Evolutionary conservation across 2,329 filamentous ascomycete genomes (phyloP), one percentile per base, ranked within the genome.

Genomic region (Aspergillus japonicus): DNA sequence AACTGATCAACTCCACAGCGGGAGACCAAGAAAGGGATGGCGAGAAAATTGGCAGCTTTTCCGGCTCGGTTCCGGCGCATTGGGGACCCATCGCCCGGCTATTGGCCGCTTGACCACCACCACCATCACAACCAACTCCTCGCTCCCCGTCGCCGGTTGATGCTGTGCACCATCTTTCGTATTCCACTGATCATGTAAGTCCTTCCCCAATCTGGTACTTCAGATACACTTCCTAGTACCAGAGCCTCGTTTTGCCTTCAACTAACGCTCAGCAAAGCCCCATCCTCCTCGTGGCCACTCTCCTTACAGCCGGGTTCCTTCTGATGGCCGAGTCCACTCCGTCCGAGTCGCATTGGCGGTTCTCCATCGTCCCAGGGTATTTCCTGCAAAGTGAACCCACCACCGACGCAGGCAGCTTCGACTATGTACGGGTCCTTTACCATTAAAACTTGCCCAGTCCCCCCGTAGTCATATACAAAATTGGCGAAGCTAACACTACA

Each of bases 381-480:
- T 84, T 84, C 67, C 64, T 78, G 39, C 82, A 84, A 67, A 81
- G 82, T 67, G 79, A 82, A n/a, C 73, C 75, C 11, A 60, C 65
- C 10, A 84, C 81, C 1, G 75, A 83, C 64, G 72, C 79, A 6
- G 68, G 65, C 5, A 75, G 67, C 10, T 83, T 83, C 60, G 77
- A 83, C 69, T 83, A 81, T 69, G 79, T 82, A 73, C 60, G 48
- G 11, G 11, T 10, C 14, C 26, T 16, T 24, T 11, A 26, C 6
- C 7, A 26, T 26, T 2, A 8, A 26, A 10, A 16, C 50, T 42
- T 47, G 21, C n/a, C 16, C 3, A 24, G 2, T 23, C 19, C 16
- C 26, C 33, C 39, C 44, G 39, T 24, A 2, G 44, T 47, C 47
- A 26, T 26, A 56, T 53, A 62, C 24, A 64, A 56, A 21, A 6